Evolutionary conservation across 768 basidiomycete species (phyloP).

Genomic region (Daedaleopsis sinensis): DNA sequence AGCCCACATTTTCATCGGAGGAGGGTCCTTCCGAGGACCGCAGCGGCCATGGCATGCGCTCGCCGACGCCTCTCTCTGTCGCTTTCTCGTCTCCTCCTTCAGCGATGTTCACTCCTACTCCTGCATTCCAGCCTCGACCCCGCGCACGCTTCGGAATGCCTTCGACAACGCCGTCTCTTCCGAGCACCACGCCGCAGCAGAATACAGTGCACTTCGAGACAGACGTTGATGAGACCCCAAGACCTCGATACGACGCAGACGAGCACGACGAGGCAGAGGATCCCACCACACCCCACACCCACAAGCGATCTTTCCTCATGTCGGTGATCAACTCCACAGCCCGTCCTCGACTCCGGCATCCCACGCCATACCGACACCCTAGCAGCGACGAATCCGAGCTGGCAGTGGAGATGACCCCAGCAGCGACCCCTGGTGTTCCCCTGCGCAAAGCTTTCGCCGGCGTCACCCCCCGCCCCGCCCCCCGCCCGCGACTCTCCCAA

Average conservation of each 20-base stretch:
- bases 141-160: slow-evolving; percentile 60
- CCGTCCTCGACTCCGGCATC: slow-evolving; percentile 67
- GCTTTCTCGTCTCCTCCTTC: slow-evolving; percentile 61
- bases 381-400: slow-evolving; percentile 12
- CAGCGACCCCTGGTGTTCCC: slow-evolving; percentile 33
- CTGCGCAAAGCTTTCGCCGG: slow-evolving; percentile 61
- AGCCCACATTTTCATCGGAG: slow-evolving; percentile 78
- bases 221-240: not conserved
- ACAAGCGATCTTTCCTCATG: slow-evolving; percentile 80
- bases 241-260: slow-evolving; percentile 3
- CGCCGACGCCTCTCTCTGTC: slow-evolving; percentile 42
- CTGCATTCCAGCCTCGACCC: slow-evolving; percentile 60
- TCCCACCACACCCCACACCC: slow-evolving; percentile 68
- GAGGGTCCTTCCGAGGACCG: slow-evolving; percentile 33
- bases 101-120: slow-evolving; percentile 67
- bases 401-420: slow-evolving; percentile 17
- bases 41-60: slow-evolving; percentile 24
- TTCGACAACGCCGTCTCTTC: slow-evolving; percentile 32
- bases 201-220: slow-evolving; percentile 13
- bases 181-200: slow-evolving; percentile 17
- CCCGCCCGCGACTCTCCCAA: slow-evolving; percentile 55
- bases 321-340: slow-evolving; percentile 83
- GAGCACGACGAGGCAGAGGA: slow-evolving; percentile 38
- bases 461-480: slow-evolving; percentile 60
- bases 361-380: slow-evolving; percentile 61